These are phyloP conservation scores for Pseudogymnoascus sp. DNA, from an alignment of 2,329 filamentous ascomycete species.

Conservation along the genomic window DNA sequence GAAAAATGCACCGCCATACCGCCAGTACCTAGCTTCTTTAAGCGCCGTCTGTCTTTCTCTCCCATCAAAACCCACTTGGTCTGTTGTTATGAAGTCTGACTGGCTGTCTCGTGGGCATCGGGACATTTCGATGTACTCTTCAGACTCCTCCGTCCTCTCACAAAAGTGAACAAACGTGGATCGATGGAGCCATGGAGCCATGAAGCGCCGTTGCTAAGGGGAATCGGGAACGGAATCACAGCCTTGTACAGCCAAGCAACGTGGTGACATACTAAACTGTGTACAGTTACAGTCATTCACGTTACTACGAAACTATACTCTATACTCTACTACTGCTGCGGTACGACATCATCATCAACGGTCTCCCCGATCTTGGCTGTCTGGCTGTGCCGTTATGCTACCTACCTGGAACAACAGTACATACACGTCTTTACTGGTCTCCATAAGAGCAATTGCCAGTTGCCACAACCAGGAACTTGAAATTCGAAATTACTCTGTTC, in stretches of 20 bases:
- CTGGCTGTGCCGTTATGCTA: background rate
- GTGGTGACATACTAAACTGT: background rate
- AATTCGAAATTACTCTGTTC: background rate
- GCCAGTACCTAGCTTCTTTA: background rate
- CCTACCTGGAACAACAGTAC: background rate
- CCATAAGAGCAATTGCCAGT: background rate
- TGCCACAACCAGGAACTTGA: background rate
- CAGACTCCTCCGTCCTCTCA: background rate
- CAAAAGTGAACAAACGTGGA: background rate
- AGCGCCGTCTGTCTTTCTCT: background rate
- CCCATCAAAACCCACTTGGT: background rate
- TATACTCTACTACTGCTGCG: background rate
- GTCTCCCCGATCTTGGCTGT: background rate
- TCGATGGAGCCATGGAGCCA: background rate
- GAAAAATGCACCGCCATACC: background rate
- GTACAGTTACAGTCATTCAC: background rate
- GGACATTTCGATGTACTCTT: slow-evolving; percentile 5
- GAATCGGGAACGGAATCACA: background rate
- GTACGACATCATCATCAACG: background rate
- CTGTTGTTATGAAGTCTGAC: background rate
- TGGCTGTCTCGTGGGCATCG: background rate
- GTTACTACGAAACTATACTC: background rate
- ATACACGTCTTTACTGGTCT: background rate
- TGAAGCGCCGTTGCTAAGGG: slow-evolving; percentile 1
- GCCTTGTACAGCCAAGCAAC: slow-evolving; percentile 5